These are phyloP conservation scores for Hanseniaspora thailandica DNA, from an alignment of 805 yeast genomes.

Conservation along the genomic window DNA sequence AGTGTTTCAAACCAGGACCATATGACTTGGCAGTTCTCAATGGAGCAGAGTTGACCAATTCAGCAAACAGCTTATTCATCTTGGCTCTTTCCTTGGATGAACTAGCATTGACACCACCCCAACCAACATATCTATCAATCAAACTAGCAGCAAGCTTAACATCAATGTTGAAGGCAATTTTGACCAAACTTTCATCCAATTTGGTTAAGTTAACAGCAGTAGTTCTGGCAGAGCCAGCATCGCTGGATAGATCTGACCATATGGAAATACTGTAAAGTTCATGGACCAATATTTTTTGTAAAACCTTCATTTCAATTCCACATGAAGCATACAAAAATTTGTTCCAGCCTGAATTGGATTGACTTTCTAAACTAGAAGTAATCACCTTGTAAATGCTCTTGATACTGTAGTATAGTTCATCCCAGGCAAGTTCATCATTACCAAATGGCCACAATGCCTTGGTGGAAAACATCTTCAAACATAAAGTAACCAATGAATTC, in stretches of 20 bases:
- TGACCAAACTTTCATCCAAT: conserved; percentile 31
- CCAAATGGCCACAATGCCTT: conserved; percentile 71
- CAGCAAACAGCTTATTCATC: neutral
- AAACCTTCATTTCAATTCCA: conserved; percentile 42
- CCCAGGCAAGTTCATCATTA: conserved; percentile 49
- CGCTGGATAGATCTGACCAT: conserved; percentile 49
- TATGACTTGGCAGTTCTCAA: conserved; percentile 4
- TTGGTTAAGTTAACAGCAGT: conserved; percentile 30
- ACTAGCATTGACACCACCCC: conserved; percentile 9
- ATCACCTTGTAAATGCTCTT: neutral
- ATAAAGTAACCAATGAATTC: conserved; percentile 45
- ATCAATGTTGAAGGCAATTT: conserved; percentile 49
- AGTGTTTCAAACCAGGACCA: conserved; percentile 2
- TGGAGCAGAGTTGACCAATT: conserved; percentile 1
- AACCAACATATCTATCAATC: conserved; percentile 43
- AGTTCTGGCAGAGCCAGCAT: conserved; percentile 1
- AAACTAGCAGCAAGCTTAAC: conserved; percentile 66
- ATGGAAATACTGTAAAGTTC: conserved; percentile 62
- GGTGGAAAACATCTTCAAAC: conserved; percentile 66
- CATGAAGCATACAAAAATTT: conserved; percentile 18
- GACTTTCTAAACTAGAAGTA: neutral
- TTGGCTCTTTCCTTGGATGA: conserved; percentile 5
- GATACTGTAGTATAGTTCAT: neutral
- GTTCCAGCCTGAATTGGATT: neutral
- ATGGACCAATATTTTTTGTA: conserved; percentile 55